Evolutionary conservation across 2,329 filamentous ascomycete species (phyloP), one percentile per base, ranked within the genome.

Genomic region (Ophiocordyceps camponoti-floridani): DNA sequence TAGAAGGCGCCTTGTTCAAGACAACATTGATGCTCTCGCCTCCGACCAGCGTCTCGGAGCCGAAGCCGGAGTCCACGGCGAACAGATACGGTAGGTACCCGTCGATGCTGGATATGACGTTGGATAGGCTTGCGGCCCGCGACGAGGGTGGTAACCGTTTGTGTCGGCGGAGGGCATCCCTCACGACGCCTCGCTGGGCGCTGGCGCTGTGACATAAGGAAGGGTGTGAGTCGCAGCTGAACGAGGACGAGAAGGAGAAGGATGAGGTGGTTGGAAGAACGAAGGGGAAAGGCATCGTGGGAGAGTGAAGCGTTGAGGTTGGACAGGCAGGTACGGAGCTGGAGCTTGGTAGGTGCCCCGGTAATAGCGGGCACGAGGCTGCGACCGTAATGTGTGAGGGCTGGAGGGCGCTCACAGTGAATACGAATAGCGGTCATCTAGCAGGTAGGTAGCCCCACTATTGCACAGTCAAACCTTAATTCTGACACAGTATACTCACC

Each of bases 211-310:
- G 75, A 23, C 87, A 85, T 40, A 98, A 72, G 0, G 89, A 94
- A 4, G 91, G 89, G 62, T 96, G 89, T 3, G 85, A 86, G 50
- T 79, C 75, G 55, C 83, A 89, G 53, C 66, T 73, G 62, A 94
- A 81, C 61, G 71, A 82, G 35, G 80, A 70, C 19, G 84, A 82
- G 58, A 94, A 89, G 44, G 84, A 80, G 57, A 94, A 81, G 45
- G 82, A 76, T 31, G 87, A 94, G 5, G 89, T 95, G 1, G 89
- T 96, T 2, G 91, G 88, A 30, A 96, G 76, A 11, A 75, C 66
- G 56, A 94, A 95, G 12, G 84, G 82, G 58, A 84, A 96, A 30
- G 89, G 88, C 91, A 96, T 96, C 40, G 54, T 65, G 52, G 40
- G n/a, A 38, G 35, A 10, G 35, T 18, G 35, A n/a, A 10, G 35